Conservation (phyloP, 768 basidiomycete species). For the Cystofilobasidium capitatum region DNA sequence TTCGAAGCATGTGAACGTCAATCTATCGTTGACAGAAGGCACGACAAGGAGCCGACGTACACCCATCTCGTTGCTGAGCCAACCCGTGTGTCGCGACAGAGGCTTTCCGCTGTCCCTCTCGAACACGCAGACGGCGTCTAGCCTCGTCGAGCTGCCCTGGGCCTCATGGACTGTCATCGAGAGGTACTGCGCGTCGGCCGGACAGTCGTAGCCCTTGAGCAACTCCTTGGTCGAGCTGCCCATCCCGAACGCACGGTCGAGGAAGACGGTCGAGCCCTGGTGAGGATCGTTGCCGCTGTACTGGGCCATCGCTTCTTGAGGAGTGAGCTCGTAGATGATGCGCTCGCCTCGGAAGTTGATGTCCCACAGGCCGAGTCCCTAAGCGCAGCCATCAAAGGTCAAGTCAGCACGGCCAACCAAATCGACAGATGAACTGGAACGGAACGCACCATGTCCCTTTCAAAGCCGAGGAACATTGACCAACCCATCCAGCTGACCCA, state of each 20-base stretch:
- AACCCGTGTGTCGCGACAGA: slow-evolving; percentile 47
- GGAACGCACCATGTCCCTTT: slow-evolving; percentile 28
- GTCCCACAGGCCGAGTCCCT: slow-evolving; percentile 51
- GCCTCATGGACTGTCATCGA: slow-evolving; percentile 50
- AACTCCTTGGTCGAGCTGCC: slow-evolving; percentile 46
- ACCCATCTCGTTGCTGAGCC: slow-evolving; percentile 50
- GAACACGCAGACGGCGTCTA: slow-evolving; percentile 57
- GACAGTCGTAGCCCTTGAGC: slow-evolving; percentile 61
- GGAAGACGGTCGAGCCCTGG: slow-evolving; percentile 1
- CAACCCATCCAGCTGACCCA: slow-evolving; percentile 64
- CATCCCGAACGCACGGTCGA: slow-evolving; percentile 14
- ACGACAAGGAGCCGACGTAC: too few species aligned
- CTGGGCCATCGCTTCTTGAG: slow-evolving; percentile 31
- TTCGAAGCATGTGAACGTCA: too few species aligned
- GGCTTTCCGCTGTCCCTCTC: slow-evolving; percentile 55
- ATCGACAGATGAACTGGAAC: background rate
- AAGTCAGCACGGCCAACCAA: slow-evolving; percentile 41
- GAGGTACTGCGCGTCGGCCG: slow-evolving; percentile 53
- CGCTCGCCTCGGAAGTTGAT: slow-evolving; percentile 51
- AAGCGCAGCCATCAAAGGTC: background rate
- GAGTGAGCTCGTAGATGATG: slow-evolving; percentile 49
- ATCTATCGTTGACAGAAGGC: too few species aligned
- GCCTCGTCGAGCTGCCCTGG: slow-evolving; percentile 44
- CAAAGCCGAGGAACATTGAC: slow-evolving; percentile 54
- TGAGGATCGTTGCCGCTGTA: slow-evolving; percentile 24